Evolutionary conservation across 345 rosid genomes (phyloP).

Genomic region (Schrenkiella parvula): DNA sequence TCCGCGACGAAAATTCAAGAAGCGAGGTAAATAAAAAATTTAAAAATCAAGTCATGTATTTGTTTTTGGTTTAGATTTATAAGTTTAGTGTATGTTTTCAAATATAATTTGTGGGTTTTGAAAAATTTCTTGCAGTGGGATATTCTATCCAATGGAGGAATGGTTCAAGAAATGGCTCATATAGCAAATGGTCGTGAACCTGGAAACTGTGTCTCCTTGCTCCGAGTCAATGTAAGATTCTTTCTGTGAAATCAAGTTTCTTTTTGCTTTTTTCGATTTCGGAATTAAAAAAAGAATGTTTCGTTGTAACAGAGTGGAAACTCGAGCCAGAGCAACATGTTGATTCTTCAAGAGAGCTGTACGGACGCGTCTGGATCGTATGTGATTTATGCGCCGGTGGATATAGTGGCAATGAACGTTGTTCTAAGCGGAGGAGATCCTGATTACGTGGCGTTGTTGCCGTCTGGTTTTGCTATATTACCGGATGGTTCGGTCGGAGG

Average conservation of each 20-base stretch:
- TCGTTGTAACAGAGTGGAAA: constrained; percentile 56
- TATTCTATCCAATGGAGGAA: constrained; percentile 92
- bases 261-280: neutral
- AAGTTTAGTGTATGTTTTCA: too few relatives aligned
- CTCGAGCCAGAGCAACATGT: constrained; percentile 97
- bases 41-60: neutral
- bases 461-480: constrained; percentile 95
- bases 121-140: constrained; percentile 60
- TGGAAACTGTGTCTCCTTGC: constrained; percentile 84
- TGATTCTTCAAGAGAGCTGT: constrained; percentile 91
- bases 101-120: neutral
- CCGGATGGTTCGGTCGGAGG: constrained; percentile 66
- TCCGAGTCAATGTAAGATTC: constrained; percentile 81
- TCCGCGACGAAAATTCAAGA: constrained; percentile 81
- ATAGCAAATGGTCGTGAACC: constrained; percentile 95
- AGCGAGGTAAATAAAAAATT: constrained; percentile 66
- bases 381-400: constrained; percentile 95
- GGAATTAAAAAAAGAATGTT: neutral
- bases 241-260: neutral
- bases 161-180: constrained; percentile 96
- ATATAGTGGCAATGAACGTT: constrained; percentile 77
- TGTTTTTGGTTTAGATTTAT: too few relatives aligned
- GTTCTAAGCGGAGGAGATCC: constrained; percentile 91
- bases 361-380: constrained; percentile 86
- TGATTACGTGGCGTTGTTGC: constrained; percentile 88